Conservation (phyloP, 2,329 filamentous ascomycete species). For the Diaporthe longicolla region DNA sequence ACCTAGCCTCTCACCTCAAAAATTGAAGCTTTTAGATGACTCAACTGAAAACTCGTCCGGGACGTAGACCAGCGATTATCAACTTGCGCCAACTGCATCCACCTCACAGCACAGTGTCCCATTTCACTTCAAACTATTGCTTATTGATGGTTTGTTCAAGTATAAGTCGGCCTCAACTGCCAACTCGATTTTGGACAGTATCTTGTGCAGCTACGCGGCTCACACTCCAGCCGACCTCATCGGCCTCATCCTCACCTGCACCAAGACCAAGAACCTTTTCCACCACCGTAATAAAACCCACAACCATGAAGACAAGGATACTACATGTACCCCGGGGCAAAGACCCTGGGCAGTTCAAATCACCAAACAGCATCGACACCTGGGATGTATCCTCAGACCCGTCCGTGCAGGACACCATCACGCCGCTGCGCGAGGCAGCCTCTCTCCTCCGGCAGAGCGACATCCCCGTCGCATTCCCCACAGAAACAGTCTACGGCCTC, state of each 20-base stretch:
- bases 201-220: constrained; percentile 5
- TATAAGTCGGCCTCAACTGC: not conserved
- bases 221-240: constrained; percentile 29
- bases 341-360: constrained; percentile 38
- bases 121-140: not conserved
- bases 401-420: constrained; percentile 49
- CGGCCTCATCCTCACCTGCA: constrained; percentile 22
- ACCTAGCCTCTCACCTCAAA: constrained; percentile 32
- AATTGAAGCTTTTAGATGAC: constrained; percentile 38
- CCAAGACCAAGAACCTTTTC: constrained; percentile 2
- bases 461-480: constrained; percentile 92
- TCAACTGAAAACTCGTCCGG: constrained; percentile 38
- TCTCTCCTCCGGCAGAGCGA: constrained; percentile 74
- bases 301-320: constrained; percentile 48
- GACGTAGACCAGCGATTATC: constrained; percentile 4
- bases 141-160: constrained; percentile 7
- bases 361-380: constrained; percentile 51
- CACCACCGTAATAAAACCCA: constrained; percentile 17
- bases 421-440: constrained; percentile 74
- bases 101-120: not conserved
- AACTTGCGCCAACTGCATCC: constrained; percentile 1
- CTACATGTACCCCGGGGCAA: constrained; percentile 46
- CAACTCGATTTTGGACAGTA: not conserved
- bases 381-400: constrained; percentile 56
- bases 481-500: constrained; percentile 96